Conservation (phyloP, 352 stramenopile genomes). For the Phytophthora agathidicida region DNA sequence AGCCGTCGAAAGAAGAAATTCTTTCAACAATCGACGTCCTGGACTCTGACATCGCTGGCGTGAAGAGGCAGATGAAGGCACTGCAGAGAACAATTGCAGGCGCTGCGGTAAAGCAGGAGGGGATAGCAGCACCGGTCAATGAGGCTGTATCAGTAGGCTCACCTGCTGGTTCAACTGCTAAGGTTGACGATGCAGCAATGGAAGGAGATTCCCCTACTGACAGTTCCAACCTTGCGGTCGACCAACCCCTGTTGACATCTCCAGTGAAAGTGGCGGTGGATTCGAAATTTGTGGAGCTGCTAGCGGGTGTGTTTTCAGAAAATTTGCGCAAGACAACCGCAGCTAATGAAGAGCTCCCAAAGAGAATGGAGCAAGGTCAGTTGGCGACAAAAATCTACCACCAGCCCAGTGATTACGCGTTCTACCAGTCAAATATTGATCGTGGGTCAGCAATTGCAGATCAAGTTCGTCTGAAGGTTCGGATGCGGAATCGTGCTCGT, state of each 20-base stretch:
- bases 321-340: slow-evolving; percentile 55
- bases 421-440: slow-evolving; percentile 79
- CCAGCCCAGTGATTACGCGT: slow-evolving; percentile 73
- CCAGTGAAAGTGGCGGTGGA: slow-evolving; percentile 69
- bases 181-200: too few species aligned
- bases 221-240: background rate
- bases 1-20: slow-evolving; percentile 80
- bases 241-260: slow-evolving; percentile 5
- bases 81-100: slow-evolving; percentile 53
- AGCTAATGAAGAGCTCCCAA: slow-evolving; percentile 68
- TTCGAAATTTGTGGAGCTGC: slow-evolving; percentile 60
- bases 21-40: slow-evolving; percentile 78
- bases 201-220: slow-evolving; percentile 5
- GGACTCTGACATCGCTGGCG: slow-evolving; percentile 66
- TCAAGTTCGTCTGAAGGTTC: slow-evolving; percentile 68
- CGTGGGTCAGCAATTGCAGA: slow-evolving; percentile 48
- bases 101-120: slow-evolving; percentile 61
- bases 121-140: slow-evolving; percentile 36
- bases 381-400: slow-evolving; percentile 71
- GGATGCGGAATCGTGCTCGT: slow-evolving; percentile 65
- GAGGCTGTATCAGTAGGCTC: slow-evolving; percentile 36
- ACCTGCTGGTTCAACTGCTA: background rate
- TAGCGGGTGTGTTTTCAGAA: slow-evolving; percentile 67
- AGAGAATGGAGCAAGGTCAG: slow-evolving; percentile 50
- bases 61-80: slow-evolving; percentile 76